Percentiles rank a stretch among this genome's conserved stretches.
phyloP scores from a whole-genome alignment of 441 rosid genomes.

The Pelargonium exstipulatum region DNA sequence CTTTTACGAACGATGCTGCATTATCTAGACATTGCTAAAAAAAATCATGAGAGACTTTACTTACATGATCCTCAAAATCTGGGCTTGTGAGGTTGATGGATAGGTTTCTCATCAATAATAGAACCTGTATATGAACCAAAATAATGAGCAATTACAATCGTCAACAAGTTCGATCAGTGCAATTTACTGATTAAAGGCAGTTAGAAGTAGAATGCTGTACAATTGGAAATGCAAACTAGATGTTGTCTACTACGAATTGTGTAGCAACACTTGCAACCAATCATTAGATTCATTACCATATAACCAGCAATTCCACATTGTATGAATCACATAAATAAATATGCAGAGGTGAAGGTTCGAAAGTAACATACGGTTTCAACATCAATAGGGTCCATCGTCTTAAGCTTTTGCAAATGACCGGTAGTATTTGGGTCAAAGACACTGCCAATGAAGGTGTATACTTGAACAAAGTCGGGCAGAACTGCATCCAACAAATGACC shows the following conservation, averaged over 20 bases:
- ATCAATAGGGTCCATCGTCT: slow-evolving; percentile 88
- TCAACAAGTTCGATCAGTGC: not conserved
- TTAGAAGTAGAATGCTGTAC: slow-evolving; percentile 11
- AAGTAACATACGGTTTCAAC: slow-evolving; percentile 64
- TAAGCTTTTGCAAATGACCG: slow-evolving; percentile 66
- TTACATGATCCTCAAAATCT: slow-evolving; percentile 78
- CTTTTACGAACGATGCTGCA: no score
- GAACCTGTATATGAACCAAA: slow-evolving; percentile 44
- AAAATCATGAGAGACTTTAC: slow-evolving; percentile 23
- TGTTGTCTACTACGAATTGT: not conserved
- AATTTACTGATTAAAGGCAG: not conserved
- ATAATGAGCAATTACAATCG: not conserved
- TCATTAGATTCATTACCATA: no score
- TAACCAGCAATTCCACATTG: no score
- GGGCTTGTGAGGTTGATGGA: slow-evolving; percentile 71
- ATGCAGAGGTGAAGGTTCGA: not conserved
- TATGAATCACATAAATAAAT: not conserved
- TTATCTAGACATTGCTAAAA: no score
- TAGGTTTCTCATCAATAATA: slow-evolving; percentile 84
- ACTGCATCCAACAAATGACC: slow-evolving; percentile 42
- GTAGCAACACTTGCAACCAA: no score
- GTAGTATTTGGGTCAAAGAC: slow-evolving; percentile 70
- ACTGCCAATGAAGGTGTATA: slow-evolving; percentile 87
- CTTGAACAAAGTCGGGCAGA: slow-evolving; percentile 82
- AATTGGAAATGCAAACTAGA: not conserved